Conservation (phyloP, 2,329 filamentous ascomycete species). For the Fusarium torreyae region DNA sequence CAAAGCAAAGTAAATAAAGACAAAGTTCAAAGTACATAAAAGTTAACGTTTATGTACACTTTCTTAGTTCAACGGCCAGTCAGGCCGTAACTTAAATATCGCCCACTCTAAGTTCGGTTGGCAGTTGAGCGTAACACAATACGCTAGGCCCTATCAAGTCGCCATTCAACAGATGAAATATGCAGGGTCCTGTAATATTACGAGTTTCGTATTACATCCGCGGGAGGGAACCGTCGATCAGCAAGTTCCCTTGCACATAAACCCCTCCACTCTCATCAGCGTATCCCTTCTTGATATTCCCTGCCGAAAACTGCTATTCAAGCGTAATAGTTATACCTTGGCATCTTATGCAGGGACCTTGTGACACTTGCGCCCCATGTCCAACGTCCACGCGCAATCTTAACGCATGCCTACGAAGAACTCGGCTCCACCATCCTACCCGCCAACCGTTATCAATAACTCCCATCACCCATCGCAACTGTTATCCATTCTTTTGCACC, state of each 20-base stretch:
- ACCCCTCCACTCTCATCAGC: not conserved
- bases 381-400: constrained; percentile 36
- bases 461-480: constrained; percentile 16
- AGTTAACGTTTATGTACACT: not conserved
- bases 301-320: not conserved
- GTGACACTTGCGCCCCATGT: constrained; percentile 29
- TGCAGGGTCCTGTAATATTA: constrained; percentile 3
- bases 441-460: constrained; percentile 14
- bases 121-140: constrained; percentile 7
- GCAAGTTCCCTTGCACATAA: not conserved
- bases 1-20: not conserved
- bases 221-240: not conserved
- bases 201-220: not conserved
- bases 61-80: constrained; percentile 11
- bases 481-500: constrained; percentile 2
- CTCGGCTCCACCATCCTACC: constrained; percentile 8
- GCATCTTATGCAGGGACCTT: constrained; percentile 23
- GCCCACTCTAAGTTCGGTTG: not conserved
- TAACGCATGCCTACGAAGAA: constrained; percentile 30
- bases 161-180: not conserved
- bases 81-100: constrained; percentile 17
- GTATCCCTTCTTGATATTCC: not conserved
- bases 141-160: constrained; percentile 17
- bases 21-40: not conserved
- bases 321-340: too few species aligned